These are phyloP conservation scores for Aspergillus flavus DNA, from an alignment of 2,329 filamentous ascomycete species.

Conservation along the genomic window DNA sequence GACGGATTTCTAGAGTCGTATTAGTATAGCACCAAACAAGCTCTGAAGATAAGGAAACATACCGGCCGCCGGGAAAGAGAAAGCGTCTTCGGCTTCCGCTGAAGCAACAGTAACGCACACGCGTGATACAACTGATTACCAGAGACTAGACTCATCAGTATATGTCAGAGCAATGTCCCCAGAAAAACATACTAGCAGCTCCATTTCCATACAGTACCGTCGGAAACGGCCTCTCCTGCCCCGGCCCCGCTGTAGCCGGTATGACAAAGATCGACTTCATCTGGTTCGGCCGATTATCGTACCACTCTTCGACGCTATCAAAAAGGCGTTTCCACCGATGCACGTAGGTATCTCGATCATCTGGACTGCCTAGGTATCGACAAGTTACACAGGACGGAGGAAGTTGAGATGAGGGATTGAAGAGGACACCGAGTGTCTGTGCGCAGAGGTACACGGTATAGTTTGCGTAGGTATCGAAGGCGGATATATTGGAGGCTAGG, in stretches of 20 bases:
- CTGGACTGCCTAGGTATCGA: constrained; percentile 20
- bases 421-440: constrained; percentile 47
- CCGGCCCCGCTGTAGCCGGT: constrained; percentile 14
- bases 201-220: constrained; percentile 31
- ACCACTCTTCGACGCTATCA: constrained; percentile 47
- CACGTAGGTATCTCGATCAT: constrained; percentile 25
- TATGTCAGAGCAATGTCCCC: rapidly evolving
- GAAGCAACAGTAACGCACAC: constrained; percentile 32
- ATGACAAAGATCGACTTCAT: constrained; percentile 32
- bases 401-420: constrained; percentile 16
- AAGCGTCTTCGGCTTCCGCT: constrained; percentile 32
- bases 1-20: constrained; percentile 37
- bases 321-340: constrained; percentile 45
- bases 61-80: constrained; percentile 28
- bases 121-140: constrained; percentile 41
- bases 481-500: constrained; percentile 26
- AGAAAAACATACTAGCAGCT: constrained; percentile 25
- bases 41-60: neutral
- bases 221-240: constrained; percentile 24
- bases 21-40: neutral
- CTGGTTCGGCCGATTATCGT: constrained; percentile 33
- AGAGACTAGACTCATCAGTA: constrained; percentile 25
- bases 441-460: constrained; percentile 54
- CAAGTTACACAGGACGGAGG: constrained; percentile 19
- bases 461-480: constrained; percentile 55